These are phyloP conservation scores for Jasminum sambac DNA, from an alignment of 257 asterid species.

Conservation along the genomic window DNA sequence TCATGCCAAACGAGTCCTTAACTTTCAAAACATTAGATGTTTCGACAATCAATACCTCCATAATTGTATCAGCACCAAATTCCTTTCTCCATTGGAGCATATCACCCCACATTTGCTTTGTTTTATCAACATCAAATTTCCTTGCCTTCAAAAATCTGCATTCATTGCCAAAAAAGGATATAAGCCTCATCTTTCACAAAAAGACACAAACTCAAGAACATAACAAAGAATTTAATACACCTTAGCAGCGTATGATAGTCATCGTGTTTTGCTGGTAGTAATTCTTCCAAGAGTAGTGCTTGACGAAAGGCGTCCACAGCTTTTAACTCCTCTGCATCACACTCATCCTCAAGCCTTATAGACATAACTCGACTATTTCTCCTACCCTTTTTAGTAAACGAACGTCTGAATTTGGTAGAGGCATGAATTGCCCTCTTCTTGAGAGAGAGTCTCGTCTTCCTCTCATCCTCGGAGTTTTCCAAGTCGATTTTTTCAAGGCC, in stretches of 20 bases:
- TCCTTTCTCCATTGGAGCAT: slow-evolving; percentile 99
- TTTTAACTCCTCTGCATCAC: slow-evolving; percentile 54
- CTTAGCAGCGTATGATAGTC: slow-evolving; percentile 64
- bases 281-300: slow-evolving; percentile 55
- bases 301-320: slow-evolving; percentile 68
- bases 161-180: slow-evolving; percentile 3
- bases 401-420: slow-evolving; percentile 53
- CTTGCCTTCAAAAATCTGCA: slow-evolving; percentile 89
- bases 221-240: slow-evolving; percentile 21
- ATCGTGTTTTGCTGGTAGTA: slow-evolving; percentile 60
- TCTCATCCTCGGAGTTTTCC: slow-evolving; percentile 52
- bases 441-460: slow-evolving; percentile 48
- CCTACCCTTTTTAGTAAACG: slow-evolving; percentile 45
- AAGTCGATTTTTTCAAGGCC: slow-evolving; percentile 27
- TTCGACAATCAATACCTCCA: slow-evolving; percentile 57
- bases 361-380: slow-evolving; percentile 55
- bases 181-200: background rate
- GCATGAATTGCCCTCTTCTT: slow-evolving; percentile 61
- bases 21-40: background rate
- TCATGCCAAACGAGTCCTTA: background rate
- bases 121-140: slow-evolving; percentile 83
- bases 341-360: slow-evolving; percentile 53
- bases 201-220: background rate
- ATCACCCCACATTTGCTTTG: slow-evolving; percentile 97
- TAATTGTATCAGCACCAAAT: slow-evolving; percentile 79